A percentile compares a stretch with the other conserved stretches of the same genome.
phyloP scores from a whole-genome alignment of 2,329 filamentous ascomycete genomes.

The Ophiostoma piceae region DNA sequence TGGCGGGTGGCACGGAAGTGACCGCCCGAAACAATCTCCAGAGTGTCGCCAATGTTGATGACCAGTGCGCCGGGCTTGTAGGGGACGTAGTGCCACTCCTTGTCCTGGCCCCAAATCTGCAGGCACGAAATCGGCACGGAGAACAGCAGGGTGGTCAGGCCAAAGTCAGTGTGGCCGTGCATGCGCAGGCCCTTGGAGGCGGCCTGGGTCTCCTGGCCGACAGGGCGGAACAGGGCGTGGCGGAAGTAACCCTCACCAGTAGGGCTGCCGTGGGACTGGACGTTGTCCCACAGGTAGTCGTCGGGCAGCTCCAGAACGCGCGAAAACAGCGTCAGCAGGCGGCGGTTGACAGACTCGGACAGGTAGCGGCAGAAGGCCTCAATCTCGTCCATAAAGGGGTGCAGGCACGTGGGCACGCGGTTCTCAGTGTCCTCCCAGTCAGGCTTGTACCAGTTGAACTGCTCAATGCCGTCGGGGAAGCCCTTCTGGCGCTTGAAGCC shows the following conservation, averaged over 20 bases:
- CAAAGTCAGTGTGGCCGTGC: constrained; percentile 46
- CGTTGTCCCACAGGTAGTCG: constrained; percentile 41
- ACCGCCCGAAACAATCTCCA: constrained; percentile 43
- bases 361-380: constrained; percentile 42
- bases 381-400: constrained; percentile 48
- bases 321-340: constrained; percentile 39
- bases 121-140: constrained; percentile 44
- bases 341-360: constrained; percentile 44
- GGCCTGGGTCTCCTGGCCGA: constrained; percentile 33
- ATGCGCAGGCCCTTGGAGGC: constrained; percentile 40
- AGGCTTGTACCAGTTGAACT: constrained; percentile 49
- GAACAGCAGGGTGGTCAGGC: constrained; percentile 43
- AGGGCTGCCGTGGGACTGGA: constrained; percentile 41
- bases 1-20: constrained; percentile 45
- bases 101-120: constrained; percentile 42
- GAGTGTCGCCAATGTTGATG: constrained; percentile 44
- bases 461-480: constrained; percentile 46
- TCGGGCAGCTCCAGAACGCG: constrained; percentile 42
- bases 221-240: constrained; percentile 41
- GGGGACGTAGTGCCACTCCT: constrained; percentile 44
- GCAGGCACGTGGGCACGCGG: constrained; percentile 43
- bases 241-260: constrained; percentile 44
- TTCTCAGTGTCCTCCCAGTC: constrained; percentile 40
- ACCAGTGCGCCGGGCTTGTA: constrained; percentile 45
- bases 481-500: constrained; percentile 44